A percentile compares a stretch with the other conserved stretches of the same genome.
Evolutionary conservation across 331 rosid genomes (phyloP).

Genomic region (Spiraea crenata): DNA sequence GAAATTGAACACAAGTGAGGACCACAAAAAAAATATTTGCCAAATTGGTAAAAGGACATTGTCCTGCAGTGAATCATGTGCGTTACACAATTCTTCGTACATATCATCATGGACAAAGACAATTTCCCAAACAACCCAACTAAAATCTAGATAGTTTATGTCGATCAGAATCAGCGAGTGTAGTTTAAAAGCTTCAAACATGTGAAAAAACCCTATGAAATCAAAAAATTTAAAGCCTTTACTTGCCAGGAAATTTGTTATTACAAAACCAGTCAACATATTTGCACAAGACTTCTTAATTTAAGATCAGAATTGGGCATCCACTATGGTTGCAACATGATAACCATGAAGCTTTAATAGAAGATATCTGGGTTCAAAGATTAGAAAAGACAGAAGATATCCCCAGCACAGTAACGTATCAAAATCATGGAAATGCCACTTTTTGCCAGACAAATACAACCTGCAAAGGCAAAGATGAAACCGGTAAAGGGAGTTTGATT

Average conservation of each 20-base stretch:
- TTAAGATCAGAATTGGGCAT: too few relatives aligned
- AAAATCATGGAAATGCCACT: background rate
- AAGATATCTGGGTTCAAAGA: background rate
- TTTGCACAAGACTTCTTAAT: too few relatives aligned
- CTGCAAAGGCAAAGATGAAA: constrained; percentile 76
- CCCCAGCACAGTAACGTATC: background rate
- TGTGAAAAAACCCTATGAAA: background rate
- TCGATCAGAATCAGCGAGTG: background rate
- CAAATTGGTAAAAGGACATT: background rate
- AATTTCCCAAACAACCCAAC: background rate
- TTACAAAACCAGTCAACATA: too few relatives aligned
- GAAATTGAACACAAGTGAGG: background rate
- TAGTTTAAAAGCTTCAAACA: background rate
- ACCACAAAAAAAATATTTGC: background rate
- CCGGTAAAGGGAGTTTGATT: too few relatives aligned
- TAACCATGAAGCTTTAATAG: background rate
- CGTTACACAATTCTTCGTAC: background rate
- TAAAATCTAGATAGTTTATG: background rate
- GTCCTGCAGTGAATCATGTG: background rate
- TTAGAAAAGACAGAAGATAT: background rate
- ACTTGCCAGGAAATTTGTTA: too few relatives aligned
- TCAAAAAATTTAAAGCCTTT: background rate
- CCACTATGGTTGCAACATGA: background rate
- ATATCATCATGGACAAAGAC: background rate
- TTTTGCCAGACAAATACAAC: background rate